These are phyloP conservation scores for Saccharomycopsis hybrid DNA, from an alignment of 1,139 yeast species.

Conservation along the genomic window DNA sequence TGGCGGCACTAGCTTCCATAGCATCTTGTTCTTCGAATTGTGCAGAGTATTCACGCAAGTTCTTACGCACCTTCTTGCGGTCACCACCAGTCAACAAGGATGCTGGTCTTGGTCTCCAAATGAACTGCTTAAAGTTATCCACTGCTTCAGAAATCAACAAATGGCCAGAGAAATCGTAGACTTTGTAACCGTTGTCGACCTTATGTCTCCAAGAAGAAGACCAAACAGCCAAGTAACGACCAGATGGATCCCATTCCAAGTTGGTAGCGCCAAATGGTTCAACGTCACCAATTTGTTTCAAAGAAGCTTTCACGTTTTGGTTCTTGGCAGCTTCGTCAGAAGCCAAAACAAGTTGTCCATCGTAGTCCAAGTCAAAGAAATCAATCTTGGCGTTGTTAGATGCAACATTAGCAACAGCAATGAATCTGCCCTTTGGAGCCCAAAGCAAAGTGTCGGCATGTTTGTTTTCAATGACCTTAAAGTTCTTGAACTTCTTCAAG, in stretches of 20 bases:
- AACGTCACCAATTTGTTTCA: slow-evolving; percentile 58
- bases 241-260: slow-evolving; percentile 93
- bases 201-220: slow-evolving; percentile 82
- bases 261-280: slow-evolving; percentile 77
- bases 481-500: slow-evolving; percentile 51
- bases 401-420: slow-evolving; percentile 59
- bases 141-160: slow-evolving; percentile 66
- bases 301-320: slow-evolving; percentile 42
- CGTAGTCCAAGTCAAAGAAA: slow-evolving; percentile 81
- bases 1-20: slow-evolving; percentile 92
- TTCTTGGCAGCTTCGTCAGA: slow-evolving; percentile 21
- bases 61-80: slow-evolving; percentile 84
- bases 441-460: slow-evolving; percentile 71
- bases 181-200: slow-evolving; percentile 84
- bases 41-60: slow-evolving; percentile 81
- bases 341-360: slow-evolving; percentile 44
- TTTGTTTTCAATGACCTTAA: slow-evolving; percentile 54
- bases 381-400: slow-evolving; percentile 62
- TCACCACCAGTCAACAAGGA: slow-evolving; percentile 70
- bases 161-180: slow-evolving; percentile 80
- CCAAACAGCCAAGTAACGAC: slow-evolving; percentile 84
- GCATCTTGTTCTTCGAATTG: slow-evolving; percentile 95
- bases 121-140: slow-evolving; percentile 81
- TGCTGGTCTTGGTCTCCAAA: slow-evolving; percentile 97
- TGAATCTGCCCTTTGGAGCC: slow-evolving; percentile 93